A percentile compares a stretch with the other conserved stretches of the same genome.
phyloP scores from a whole-genome alignment of 2,329 filamentous ascomycete genomes.

The Esteya vermicola region DNA sequence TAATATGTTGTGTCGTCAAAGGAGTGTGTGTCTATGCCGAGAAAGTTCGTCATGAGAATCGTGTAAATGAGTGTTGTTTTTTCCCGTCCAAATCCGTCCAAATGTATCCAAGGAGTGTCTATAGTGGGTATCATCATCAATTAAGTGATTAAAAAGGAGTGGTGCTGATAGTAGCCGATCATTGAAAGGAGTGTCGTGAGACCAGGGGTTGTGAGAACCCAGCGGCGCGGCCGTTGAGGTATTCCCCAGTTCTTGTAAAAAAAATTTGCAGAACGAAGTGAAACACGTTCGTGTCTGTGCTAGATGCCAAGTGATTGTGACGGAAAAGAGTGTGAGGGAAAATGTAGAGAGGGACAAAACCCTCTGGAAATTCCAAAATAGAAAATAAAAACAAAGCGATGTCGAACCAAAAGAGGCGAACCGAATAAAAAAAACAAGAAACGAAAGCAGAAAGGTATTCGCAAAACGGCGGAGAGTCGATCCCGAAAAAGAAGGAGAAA shows the following conservation, averaged over 20 bases:
- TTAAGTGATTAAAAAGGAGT: conserved; percentile 18
- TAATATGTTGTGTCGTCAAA: conserved; percentile 22
- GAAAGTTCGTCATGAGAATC: conserved; percentile 18
- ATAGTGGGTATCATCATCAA: conserved; percentile 28
- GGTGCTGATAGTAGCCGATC: conserved; percentile 12
- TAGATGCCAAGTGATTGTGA: conserved; percentile 10
- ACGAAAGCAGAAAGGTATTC: not conserved
- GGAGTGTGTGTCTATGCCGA: conserved; percentile 22
- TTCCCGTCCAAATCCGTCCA: conserved; percentile 13
- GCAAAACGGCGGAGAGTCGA: no score
- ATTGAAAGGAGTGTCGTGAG: conserved; percentile 16
- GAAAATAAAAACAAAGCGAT: conserved; percentile 12
- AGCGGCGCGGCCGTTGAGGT: conserved; percentile 1
- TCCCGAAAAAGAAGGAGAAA: not conserved
- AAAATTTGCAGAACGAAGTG: conserved; percentile 6
- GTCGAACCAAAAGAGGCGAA: not conserved
- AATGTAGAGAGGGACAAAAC: conserved; percentile 4
- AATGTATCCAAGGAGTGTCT: conserved; percentile 26
- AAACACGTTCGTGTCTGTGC: conserved; percentile 9
- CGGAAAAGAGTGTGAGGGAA: conserved; percentile 3
- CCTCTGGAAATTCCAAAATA: conserved; percentile 8
- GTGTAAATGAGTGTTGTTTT: conserved; percentile 4
- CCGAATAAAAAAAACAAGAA: not conserved
- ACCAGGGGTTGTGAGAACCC: conserved; percentile 12
- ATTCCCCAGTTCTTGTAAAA: conserved; percentile 4